A percentile compares a stretch with the other conserved stretches of the same genome.
phyloP scores from a whole-genome alignment of 257 asterid genomes.

The Gynochthodes officinalis region DNA sequence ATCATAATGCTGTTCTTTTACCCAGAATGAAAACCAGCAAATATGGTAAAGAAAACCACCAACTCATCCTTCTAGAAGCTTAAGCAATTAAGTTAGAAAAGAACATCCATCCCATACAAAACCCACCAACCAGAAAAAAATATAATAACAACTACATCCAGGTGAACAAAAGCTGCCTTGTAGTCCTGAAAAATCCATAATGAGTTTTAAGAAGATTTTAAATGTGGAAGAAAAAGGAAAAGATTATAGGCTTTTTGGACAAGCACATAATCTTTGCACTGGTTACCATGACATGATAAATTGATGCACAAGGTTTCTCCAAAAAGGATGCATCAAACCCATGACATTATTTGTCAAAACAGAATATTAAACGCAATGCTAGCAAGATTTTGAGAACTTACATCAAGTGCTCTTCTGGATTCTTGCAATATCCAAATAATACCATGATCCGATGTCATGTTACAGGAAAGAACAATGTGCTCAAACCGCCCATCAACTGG shows the following conservation, averaged over 20 bases:
- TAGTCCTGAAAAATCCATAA: too few species aligned
- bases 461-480: conserved; percentile 91
- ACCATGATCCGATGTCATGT: conserved; percentile 77
- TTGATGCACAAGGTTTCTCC: conserved; percentile 4
- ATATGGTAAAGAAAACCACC: too few species aligned
- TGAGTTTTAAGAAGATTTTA: neutral
- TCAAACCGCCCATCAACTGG: conserved; percentile 98
- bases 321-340: neutral
- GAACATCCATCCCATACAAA: too few species aligned
- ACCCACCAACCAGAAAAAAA: neutral
- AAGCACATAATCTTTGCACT: neutral
- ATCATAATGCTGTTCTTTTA: neutral
- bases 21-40: neutral
- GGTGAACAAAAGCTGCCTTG: neutral
- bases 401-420: conserved; percentile 69
- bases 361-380: neutral
- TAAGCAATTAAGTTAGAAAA: too few species aligned
- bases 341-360: neutral
- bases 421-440: conserved; percentile 71
- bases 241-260: neutral
- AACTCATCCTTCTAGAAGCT: too few species aligned
- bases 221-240: neutral
- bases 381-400: conserved; percentile 39
- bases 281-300: neutral
- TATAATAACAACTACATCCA: too few species aligned